These are phyloP conservation scores for Tuber magnatum DNA, from an alignment of 495 filamentous ascomycete genomes.

Conservation along the genomic window DNA sequence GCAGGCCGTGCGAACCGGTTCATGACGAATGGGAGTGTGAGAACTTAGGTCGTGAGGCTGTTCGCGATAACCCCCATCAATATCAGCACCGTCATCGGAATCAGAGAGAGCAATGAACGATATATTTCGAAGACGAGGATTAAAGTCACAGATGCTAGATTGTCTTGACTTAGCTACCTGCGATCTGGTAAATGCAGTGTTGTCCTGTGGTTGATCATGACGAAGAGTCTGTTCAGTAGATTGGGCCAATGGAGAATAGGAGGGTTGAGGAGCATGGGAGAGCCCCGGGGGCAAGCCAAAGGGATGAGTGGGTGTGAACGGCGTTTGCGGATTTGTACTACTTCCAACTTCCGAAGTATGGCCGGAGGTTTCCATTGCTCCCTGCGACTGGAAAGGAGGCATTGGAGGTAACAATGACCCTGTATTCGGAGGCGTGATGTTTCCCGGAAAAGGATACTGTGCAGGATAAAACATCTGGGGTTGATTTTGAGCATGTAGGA, in stretches of 20 bases:
- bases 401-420: slow-evolving; percentile 30
- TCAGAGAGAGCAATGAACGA: slow-evolving; percentile 30
- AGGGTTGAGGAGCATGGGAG: slow-evolving; percentile 12
- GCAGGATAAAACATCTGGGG: slow-evolving; percentile 13
- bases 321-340: slow-evolving; percentile 33
- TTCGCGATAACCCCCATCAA: background rate
- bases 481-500: slow-evolving; percentile 13
- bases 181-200: slow-evolving; percentile 13
- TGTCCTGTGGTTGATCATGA: slow-evolving; percentile 21
- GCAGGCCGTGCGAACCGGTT: background rate
- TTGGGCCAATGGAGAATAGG: slow-evolving; percentile 24
- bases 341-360: slow-evolving; percentile 29
- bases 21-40: background rate
- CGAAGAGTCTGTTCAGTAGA: slow-evolving; percentile 24
- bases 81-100: background rate
- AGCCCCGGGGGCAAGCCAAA: slow-evolving; percentile 14
- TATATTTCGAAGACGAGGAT: slow-evolving; percentile 27
- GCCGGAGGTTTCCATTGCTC: slow-evolving; percentile 21
- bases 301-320: slow-evolving; percentile 32
- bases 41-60: background rate
- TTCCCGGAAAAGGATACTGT: slow-evolving; percentile 23
- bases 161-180: slow-evolving; percentile 8
- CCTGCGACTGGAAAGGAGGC: slow-evolving; percentile 29
- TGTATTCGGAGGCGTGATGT: slow-evolving; percentile 37
- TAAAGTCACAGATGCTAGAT: slow-evolving; percentile 18